phyloP scores from a whole-genome alignment of 371 early-diverging fungal genomes.

The Haplosporangium sp. region DNA sequence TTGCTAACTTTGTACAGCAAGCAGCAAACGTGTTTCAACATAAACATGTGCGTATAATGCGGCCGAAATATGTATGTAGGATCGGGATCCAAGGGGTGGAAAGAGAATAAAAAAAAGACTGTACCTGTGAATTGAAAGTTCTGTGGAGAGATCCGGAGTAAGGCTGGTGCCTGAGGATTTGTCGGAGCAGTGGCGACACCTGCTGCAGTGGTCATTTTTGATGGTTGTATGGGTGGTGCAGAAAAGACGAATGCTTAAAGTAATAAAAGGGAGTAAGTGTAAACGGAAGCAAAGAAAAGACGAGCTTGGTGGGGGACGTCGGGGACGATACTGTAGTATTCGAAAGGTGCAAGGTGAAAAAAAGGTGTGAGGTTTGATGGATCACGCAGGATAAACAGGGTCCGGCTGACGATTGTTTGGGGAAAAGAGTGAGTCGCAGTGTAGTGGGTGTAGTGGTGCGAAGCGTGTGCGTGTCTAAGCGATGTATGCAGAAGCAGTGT shows the following conservation, averaged over 20 bases:
- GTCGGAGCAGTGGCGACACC: neutral
- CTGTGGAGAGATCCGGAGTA: constrained; percentile 52
- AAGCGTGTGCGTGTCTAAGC: too few species aligned
- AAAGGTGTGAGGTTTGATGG: neutral
- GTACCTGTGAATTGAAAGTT: constrained; percentile 54
- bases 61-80: neutral
- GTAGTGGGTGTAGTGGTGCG: too few species aligned
- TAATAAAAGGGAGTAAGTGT: neutral
- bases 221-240: neutral
- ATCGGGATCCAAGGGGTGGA: neutral
- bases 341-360: neutral
- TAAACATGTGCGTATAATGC: too few species aligned
- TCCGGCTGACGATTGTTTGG: neutral
- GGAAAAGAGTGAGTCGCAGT: neutral
- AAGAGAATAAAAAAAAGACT: neutral
- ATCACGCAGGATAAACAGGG: constrained; percentile 1
- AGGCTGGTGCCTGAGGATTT: constrained; percentile 7
- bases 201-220: constrained; percentile 1
- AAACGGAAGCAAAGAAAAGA: neutral
- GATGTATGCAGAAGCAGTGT: too few species aligned
- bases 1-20: too few species aligned
- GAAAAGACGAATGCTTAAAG: neutral
- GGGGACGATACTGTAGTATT: neutral
- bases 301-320: neutral
- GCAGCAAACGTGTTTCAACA: too few species aligned